Base-by-base conservation (phyloP, 352 stramenopile species). In the Globisporangium spinosum region DNA sequence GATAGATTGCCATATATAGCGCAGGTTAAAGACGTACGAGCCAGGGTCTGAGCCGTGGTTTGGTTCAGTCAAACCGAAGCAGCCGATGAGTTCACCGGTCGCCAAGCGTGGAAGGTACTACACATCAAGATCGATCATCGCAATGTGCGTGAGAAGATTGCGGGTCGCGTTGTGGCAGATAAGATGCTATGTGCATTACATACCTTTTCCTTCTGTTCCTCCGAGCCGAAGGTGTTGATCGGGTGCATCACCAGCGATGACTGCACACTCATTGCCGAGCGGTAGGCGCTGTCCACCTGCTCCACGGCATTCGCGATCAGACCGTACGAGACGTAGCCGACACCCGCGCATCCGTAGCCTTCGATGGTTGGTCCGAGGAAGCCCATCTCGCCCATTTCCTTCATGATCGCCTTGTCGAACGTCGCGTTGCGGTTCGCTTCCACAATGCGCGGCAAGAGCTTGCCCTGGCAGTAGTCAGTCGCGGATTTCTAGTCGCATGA, bases 211-310 rank as follows among this genome's bases (percentile, higher is more conserved):
- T 98, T 98, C 75, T 99, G 90, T 64, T 97, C 87, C 20, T 99
- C 95, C 57, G 87, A 97, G 22, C 97, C 97, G 72, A 98, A 99
- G 6, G 87, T 94, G 77, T 98, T 98, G 78, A 99, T 99, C 47
- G 97, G 97, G 79, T 98, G 93, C 97, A 99, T 99, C 34, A 99
- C 97, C 20, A 99, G 78, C 51, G 92, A 98, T 61, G 90, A 98
- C 79, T 99, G 97, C 34, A 99, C 97, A 70, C 89, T 98, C 94
- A 99, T 98, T 56, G 96, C 95, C 43, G 93, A 98, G 25, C 97
- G 85, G 82, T 99, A 99, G 10, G 87, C 89, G 38, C 93, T 98
- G 85, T 99, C 97, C 3, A 99, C 85, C 34, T 87, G 74, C 83
- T 99, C 97, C 20, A 99, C 94, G 45, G 98, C 97, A 22, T 97